Evolutionary conservation across 2,329 filamentous ascomycete species (phyloP).

Genomic region (Pseudocercospora crystallina): DNA sequence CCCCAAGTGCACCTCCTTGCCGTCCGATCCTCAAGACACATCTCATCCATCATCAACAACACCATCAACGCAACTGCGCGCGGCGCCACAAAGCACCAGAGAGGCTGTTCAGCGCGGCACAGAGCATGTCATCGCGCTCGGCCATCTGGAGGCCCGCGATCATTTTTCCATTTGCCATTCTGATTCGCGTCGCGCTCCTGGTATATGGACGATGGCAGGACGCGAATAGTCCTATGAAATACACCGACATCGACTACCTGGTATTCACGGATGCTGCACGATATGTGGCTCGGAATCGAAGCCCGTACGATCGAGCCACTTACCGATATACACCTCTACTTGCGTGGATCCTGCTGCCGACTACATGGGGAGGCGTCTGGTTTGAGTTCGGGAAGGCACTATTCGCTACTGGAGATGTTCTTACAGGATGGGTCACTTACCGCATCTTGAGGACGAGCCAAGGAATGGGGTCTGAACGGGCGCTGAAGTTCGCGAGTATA

Average conservation of each 20-base stretch:
- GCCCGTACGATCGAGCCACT: conserved; percentile 86
- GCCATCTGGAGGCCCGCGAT: conserved; percentile 30
- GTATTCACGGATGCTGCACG: conserved; percentile 96
- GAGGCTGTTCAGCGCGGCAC: too few relatives aligned
- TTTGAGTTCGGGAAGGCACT: conserved; percentile 86
- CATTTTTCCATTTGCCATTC: conserved; percentile 48
- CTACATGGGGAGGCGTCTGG: conserved; percentile 61
- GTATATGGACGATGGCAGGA: conserved; percentile 93
- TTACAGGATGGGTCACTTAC: conserved; percentile 78
- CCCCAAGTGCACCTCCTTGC: too few relatives aligned
- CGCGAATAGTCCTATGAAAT: conserved; percentile 86
- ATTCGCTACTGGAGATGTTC: conserved; percentile 79
- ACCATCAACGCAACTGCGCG: too few relatives aligned
- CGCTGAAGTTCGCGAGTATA: conserved; percentile 75
- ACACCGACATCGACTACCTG: conserved; percentile 98
- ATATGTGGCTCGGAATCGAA: conserved; percentile 65
- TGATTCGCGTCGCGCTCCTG: conserved; percentile 72
- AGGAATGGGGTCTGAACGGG: conserved; percentile 51
- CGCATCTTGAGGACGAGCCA: conserved; percentile 48
- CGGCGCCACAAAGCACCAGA: too few relatives aligned
- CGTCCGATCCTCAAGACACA: too few relatives aligned
- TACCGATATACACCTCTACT: conserved; percentile 96
- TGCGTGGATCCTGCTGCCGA: conserved; percentile 86
- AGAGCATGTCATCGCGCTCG: not conserved
- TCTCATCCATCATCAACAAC: too few relatives aligned